Evolutionary conservation across 352 stramenopile species (phyloP).

Genomic region (Globisporangium rhizosaccharum): DNA sequence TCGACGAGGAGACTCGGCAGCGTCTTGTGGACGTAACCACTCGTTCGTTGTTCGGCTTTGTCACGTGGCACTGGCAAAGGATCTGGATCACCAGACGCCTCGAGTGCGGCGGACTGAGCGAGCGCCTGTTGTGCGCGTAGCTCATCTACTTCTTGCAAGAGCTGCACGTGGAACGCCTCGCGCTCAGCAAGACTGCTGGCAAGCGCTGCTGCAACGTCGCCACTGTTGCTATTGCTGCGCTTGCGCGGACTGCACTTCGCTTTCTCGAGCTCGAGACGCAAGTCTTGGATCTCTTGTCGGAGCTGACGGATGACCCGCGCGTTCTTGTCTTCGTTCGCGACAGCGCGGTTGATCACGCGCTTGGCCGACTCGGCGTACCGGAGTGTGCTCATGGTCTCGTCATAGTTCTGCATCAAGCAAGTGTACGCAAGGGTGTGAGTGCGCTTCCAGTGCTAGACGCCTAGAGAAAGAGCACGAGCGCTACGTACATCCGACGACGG

Average conservation of each 20-base stretch:
- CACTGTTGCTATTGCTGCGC: conserved; percentile 22
- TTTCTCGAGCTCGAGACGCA: conserved; percentile 34
- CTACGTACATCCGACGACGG: conserved; percentile 53
- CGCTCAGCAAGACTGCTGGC: conserved; percentile 36
- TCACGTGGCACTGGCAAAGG: background rate
- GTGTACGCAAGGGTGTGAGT: background rate
- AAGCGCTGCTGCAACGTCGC: conserved; percentile 8
- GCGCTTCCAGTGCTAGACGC: background rate
- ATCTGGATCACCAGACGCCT: no score
- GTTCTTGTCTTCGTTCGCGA: conserved; percentile 84
- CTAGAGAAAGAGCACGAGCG: background rate
- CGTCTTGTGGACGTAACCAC: conserved; percentile 20
- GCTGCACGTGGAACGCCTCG: conserved; percentile 39
- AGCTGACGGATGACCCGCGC: conserved; percentile 71
- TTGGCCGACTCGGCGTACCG: conserved; percentile 83
- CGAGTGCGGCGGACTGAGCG: background rate
- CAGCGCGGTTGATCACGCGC: conserved; percentile 74
- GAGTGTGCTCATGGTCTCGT: conserved; percentile 83
- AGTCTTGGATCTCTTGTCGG: conserved; percentile 61
- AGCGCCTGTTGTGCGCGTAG: conserved; percentile 14
- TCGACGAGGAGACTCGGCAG: conserved; percentile 50
- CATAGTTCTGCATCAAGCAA: conserved; percentile 45
- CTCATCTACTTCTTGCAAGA: conserved; percentile 45
- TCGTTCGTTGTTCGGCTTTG: background rate
- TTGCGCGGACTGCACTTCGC: conserved; percentile 23